Evolutionary conservation across 768 basidiomycete genomes (phyloP), one percentile per base, ranked within the genome.

Genomic region (Lenzites betulinus): DNA sequence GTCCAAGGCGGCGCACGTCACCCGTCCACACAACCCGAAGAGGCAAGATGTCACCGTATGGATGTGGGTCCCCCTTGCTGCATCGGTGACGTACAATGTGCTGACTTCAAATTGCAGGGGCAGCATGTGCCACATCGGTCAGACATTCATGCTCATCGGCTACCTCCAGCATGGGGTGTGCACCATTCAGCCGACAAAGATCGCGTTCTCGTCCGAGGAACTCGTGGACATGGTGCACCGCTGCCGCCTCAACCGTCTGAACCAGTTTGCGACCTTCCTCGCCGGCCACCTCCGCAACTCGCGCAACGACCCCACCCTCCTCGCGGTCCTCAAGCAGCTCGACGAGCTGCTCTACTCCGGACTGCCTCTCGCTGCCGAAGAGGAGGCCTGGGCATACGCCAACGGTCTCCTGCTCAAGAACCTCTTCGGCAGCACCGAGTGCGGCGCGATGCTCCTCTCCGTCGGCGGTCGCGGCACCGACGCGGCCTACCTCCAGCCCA

Each of bases 51-150:
- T 92, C 62, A 82, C 83, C 20, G 80, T 82, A 7, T 89, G 83
- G 83, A 87, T 91, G 89, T 89, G 65, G 75, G 87, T 80, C 54
- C 51, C 69, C 62, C 63, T 54, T 62, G 51, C 48, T 61, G 46
- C 42, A 43, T 49, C 36, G 42, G 30, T 33, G 30, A 4, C 66
- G 59, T 54, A 39, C 54, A 64, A 64, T 67, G 77, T 68, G 74
- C 70, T 76, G 65, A 63, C 59, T 64, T 50, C 62, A 71, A 59
- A 65, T 55, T 23, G 48, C 75, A 90, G 89, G 79, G 89, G 90
- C 58, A 88, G 87, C 77, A 88, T 92, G 88, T 90, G 87, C 70
- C 90, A 91, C 73, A 91, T 91, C 62, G 90, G 75, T 28, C 88
- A 91, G 72, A 83, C 81, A 42, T 89, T 85, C 79, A 86, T 90